Conservation (phyloP, 768 basidiomycete species). For the Plicaturopsis crispa region DNA sequence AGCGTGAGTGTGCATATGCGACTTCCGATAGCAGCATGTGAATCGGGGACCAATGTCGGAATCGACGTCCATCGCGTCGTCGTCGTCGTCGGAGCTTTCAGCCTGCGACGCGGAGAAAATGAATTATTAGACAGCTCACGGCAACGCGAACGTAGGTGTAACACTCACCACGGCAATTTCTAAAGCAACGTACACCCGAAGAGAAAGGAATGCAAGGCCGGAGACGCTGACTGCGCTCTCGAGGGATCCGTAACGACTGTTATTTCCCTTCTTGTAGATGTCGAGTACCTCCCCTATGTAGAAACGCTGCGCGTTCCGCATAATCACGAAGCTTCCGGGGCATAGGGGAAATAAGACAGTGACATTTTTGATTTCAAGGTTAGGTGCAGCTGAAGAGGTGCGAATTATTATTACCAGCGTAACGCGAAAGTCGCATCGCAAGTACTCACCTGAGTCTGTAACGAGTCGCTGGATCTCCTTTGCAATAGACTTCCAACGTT, state of each 20-base stretch:
- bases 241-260: conserved; percentile 5
- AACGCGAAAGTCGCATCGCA: background rate
- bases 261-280: conserved; percentile 8
- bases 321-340: conserved; percentile 5
- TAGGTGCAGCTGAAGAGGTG: conserved; percentile 1
- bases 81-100: too few species aligned
- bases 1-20: conserved; percentile 1
- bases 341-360: conserved; percentile 6
- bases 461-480: background rate
- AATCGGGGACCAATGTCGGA: too few species aligned
- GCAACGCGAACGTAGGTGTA: too few species aligned
- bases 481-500: background rate
- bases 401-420: background rate
- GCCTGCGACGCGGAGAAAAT: too few species aligned
- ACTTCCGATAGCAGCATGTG: background rate
- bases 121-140: too few species aligned
- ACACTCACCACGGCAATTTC: background rate
- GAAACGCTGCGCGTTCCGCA: conserved; percentile 7
- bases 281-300: conserved; percentile 12
- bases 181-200: conserved; percentile 6
- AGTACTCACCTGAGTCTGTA: background rate
- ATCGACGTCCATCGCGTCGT: too few species aligned
- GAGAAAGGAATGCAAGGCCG: conserved; percentile 2
- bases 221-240: background rate
- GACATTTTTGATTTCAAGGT: conserved; percentile 8